Evolutionary conservation across 768 basidiomycete genomes (phyloP), one percentile per base, ranked within the genome.

Genomic region (Suillus bovinus): DNA sequence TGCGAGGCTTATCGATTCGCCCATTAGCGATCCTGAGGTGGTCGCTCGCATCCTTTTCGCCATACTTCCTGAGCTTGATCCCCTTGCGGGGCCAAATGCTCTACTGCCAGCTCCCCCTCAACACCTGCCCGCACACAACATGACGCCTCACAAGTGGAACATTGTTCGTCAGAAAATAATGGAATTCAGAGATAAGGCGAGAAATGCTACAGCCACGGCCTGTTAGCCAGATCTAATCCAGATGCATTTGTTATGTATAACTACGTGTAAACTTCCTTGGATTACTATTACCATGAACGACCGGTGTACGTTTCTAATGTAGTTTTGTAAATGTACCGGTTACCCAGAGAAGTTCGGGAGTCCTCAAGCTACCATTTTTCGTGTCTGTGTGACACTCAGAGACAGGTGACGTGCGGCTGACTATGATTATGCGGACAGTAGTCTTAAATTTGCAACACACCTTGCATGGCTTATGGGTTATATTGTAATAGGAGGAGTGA

Each of bases 21-120:
- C 41, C 31, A 29, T 59, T 17, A 17, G 33, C 14, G 29, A 59
- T 36, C 41, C 58, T 24, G 33, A n/a, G 6, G 29, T 9, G 20
- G 58, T 59, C 20, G 58, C 58, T 16, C 49, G 22, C 17, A 59
- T 59, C n/a, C 58, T 59, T 14, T 24, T 59, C 10, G 50, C 55
- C 33, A 59, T 59, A 49, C 58, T 59, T 16, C 58, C 58, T 16
- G 58, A 59, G 29, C 58, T 59, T 54, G 41, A 55, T 38, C 34
- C 34, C 54, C 36, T 55, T 27, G 24, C 36, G 36, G 54, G 54
- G 10, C 36, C 36, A 38, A 55, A 38, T 3, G 34, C 16, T 27
- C 36, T 24, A 24, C 54, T 38, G 5, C 17, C 36, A 27, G 4
- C 14, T 11, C 54, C 24, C 17, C 54, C 22, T 38, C 54, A 27